phyloP scores from a whole-genome alignment of 345 rosid genomes.

The Salix udensis region DNA sequence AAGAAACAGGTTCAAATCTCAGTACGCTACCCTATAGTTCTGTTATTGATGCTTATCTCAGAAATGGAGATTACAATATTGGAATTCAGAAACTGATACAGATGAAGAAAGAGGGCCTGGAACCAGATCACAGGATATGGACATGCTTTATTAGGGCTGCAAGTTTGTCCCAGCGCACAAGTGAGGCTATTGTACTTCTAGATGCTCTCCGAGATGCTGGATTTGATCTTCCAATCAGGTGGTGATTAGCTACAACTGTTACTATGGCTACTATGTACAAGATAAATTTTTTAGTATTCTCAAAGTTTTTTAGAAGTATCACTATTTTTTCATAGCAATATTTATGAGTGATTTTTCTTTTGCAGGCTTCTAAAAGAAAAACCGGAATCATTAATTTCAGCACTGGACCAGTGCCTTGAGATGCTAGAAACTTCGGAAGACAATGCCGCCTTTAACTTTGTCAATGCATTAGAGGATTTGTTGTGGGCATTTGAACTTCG shows the following conservation, averaged over 20 bases:
- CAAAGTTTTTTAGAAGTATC: neutral
- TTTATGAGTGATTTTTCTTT: constrained; percentile 20
- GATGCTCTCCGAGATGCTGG: constrained; percentile 64
- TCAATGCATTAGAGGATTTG: constrained; percentile 78
- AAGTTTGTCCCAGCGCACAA: constrained; percentile 50
- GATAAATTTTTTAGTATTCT: neutral
- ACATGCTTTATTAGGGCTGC: constrained; percentile 92
- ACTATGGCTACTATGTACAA: constrained; percentile 5
- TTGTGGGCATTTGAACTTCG: constrained; percentile 92
- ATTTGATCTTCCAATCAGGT: constrained; percentile 88
- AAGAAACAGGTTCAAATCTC: constrained; percentile 57
- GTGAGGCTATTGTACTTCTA: constrained; percentile 59
- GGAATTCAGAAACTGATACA: constrained; percentile 72
- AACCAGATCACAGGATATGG: constrained; percentile 90
- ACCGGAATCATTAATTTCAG: constrained; percentile 52
- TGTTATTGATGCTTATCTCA: constrained; percentile 84
- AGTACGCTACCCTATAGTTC: constrained; percentile 76
- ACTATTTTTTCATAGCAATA: neutral
- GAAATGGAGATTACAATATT: constrained; percentile 55
- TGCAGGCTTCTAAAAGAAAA: constrained; percentile 67
- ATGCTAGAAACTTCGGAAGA: constrained; percentile 64
- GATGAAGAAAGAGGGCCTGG: constrained; percentile 73
- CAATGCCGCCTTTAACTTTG: constrained; percentile 82
- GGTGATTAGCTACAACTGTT: constrained; percentile 11
- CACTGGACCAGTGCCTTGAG: constrained; percentile 63